Base-by-base conservation (phyloP, 2,329 filamentous ascomycete genomes). In the Colletotrichum melonis region DNA sequence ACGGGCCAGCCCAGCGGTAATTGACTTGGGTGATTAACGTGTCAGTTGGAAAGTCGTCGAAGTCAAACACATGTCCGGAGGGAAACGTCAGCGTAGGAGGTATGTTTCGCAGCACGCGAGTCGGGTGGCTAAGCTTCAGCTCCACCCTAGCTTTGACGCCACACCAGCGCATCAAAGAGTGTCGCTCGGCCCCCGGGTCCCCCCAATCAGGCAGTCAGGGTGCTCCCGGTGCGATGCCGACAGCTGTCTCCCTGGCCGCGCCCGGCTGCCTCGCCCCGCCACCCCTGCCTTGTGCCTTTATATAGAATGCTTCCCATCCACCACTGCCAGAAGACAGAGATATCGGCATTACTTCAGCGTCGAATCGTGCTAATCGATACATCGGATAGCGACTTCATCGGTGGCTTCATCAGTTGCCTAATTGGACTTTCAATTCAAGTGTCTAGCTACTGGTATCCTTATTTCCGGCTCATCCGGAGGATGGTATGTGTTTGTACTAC, bases 71-170 rank as follows among this genome's bases (percentile, higher is more conserved):
- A 71, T 67, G 42, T 56, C 54, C 57, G 60, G 62, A 66, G 49
- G 74, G 72, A 69, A 75, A 75, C 73, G 69, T 74, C 64, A 73
- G 73, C 73, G 73, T 73, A 63, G 63, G 69, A 73, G 55, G 70
- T 69, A 73, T 73, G 73, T 74, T 74, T 74, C 73, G 73, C 19
- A 49, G 42, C 70, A 73, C 72, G 63, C 69, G 67, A 72, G 63
- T 74, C 59, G 70, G 70, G 73, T 74, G 73, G 73, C 73, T 73
- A 73, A 74, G 65, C 73, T 74, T 59, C 63, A 74, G 72, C 72
- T 74, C 72, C 72, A 74, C 72, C 59, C 57, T 72, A 72, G 69
- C 72, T 72, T 74, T 73, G 71, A 73, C 71, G 71, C 71, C 71
- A 73, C 71, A 73, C 67, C 67, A 73, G 52, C 71, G 71, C 67